Conservation (phyloP, 768 basidiomycete genomes). For the Crucibulum laeve region DNA sequence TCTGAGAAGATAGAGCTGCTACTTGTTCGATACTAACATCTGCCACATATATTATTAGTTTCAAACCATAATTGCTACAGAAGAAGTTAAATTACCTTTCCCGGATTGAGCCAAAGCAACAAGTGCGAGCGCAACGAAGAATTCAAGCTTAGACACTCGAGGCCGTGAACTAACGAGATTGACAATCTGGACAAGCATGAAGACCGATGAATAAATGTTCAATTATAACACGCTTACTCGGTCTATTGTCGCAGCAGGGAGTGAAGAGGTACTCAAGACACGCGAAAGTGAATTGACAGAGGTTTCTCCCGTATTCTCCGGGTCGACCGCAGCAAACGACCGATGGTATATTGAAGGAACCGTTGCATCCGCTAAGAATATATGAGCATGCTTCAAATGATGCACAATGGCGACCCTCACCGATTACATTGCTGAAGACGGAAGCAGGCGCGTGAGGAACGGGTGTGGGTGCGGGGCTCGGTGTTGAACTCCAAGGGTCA, state of each 20-base stretch:
- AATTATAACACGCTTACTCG: conserved; percentile 38
- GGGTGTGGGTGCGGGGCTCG: conserved; percentile 67
- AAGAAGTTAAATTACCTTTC: conserved; percentile 48
- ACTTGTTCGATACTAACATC: conserved; percentile 81
- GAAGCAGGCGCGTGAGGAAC: conserved; percentile 43
- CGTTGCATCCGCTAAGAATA: conserved; percentile 62
- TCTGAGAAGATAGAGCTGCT: conserved; percentile 71
- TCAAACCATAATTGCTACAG: background rate
- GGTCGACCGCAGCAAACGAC: conserved; percentile 71
- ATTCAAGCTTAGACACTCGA: conserved; percentile 83
- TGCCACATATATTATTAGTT: conserved; percentile 21
- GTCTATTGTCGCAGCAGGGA: conserved; percentile 83
- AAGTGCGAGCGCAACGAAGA: conserved; percentile 86
- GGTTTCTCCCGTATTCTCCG: conserved; percentile 65
- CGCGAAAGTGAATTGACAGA: conserved; percentile 83
- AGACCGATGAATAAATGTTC: background rate
- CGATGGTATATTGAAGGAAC: conserved; percentile 75
- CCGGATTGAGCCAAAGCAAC: conserved; percentile 83
- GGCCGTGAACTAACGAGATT: conserved; percentile 80
- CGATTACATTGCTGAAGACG: conserved; percentile 67
- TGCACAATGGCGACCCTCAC: conserved; percentile 28
- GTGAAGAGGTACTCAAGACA: conserved; percentile 68
- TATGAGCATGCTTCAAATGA: conserved; percentile 3
- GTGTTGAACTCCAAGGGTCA: conserved; percentile 77
- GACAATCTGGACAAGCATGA: conserved; percentile 58